These are phyloP conservation scores for Bolboschoenus planiculmis DNA, from an alignment of 176 grass and related monocot genomes.

Conservation along the genomic window DNA sequence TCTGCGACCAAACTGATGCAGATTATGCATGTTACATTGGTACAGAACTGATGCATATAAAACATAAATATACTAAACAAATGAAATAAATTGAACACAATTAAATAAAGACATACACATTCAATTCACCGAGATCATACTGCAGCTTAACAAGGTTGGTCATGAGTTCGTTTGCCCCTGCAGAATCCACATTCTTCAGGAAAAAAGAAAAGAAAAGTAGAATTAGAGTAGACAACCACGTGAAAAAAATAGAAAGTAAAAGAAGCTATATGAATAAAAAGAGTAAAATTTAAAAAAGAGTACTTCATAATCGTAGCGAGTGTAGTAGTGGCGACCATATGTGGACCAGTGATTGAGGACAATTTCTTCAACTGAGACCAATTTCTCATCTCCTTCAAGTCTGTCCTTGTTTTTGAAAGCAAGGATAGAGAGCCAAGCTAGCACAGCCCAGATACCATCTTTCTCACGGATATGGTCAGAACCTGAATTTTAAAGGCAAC, in stretches of 20 bases:
- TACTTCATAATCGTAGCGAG: slow-evolving; percentile 98
- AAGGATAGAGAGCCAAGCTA: slow-evolving; percentile 98
- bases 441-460: slow-evolving; percentile 99
- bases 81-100: neutral
- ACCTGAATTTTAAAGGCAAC: slow-evolving; percentile 35
- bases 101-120: slow-evolving; percentile 52
- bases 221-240: neutral
- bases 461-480: slow-evolving; percentile 99
- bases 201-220: slow-evolving; percentile 20
- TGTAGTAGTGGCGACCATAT: slow-evolving; percentile 98
- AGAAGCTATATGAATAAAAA: neutral
- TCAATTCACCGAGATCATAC: slow-evolving; percentile 69
- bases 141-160: slow-evolving; percentile 66
- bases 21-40: neutral
- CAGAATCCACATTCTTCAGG: slow-evolving; percentile 85
- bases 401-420: slow-evolving; percentile 93
- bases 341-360: slow-evolving; percentile 83
- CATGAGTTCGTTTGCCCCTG: slow-evolving; percentile 86
- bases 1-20: neutral
- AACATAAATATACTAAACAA: neutral
- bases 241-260: slow-evolving; percentile 1
- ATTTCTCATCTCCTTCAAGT: slow-evolving; percentile 63
- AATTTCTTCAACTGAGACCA: slow-evolving; percentile 88
- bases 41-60: neutral
- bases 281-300: neutral